These are phyloP conservation scores for Vigna hirtella DNA, from an alignment of 306 rosid species.

Conservation along the genomic window DNA sequence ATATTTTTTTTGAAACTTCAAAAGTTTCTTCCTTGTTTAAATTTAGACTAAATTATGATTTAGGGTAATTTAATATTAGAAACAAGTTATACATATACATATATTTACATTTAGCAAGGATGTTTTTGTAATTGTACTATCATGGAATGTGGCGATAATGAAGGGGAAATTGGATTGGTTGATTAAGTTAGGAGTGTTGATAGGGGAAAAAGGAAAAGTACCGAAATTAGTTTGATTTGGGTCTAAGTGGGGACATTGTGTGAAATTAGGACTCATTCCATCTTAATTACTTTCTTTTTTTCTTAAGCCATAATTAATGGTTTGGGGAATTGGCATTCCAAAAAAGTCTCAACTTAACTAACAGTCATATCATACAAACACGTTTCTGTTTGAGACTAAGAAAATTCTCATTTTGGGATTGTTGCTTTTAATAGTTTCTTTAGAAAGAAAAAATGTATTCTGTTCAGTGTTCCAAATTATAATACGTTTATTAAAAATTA, in stretches of 20 bases:
- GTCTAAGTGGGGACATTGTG: constrained; percentile 45
- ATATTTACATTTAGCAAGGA: background rate
- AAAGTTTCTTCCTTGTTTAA: too few relatives aligned
- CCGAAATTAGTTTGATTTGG: constrained; percentile 4
- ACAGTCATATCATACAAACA: background rate
- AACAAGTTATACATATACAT: too few relatives aligned
- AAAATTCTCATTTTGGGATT: background rate
- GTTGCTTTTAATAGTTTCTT: too few relatives aligned
- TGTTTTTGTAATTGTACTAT: background rate
- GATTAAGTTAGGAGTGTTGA: constrained; percentile 39
- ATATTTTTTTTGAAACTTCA: too few relatives aligned
- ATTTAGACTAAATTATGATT: too few relatives aligned
- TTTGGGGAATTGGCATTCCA: constrained; percentile 32
- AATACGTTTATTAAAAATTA: too few relatives aligned
- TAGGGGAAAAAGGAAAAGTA: background rate
- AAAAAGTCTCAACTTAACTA: constrained; percentile 17
- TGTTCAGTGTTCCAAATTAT: background rate
- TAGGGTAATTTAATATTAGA: too few relatives aligned
- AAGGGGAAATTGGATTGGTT: constrained; percentile 15
- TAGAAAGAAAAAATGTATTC: background rate
- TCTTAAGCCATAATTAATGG: constrained; percentile 19
- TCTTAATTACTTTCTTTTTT: background rate
- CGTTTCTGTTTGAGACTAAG: background rate
- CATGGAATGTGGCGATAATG: constrained; percentile 42
- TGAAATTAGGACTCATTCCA: constrained; percentile 42